Percentiles rank a stretch among this genome's conserved stretches.
Conservation (phyloP, 306 rosid genomes). For the Neltuma alba region DNA sequence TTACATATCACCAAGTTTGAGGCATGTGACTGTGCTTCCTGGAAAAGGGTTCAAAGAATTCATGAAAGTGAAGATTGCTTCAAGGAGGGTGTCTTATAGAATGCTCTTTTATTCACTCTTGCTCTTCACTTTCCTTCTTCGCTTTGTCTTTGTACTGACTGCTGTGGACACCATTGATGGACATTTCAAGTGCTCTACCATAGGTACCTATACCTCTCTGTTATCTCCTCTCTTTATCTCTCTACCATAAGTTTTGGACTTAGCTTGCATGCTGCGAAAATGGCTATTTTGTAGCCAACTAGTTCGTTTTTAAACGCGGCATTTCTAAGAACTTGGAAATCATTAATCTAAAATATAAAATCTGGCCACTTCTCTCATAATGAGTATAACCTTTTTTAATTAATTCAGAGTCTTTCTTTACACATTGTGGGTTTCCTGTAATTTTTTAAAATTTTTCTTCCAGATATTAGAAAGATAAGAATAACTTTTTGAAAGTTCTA, state of each 20-base stretch:
- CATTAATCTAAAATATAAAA: not conserved
- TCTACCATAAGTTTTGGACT: not conserved
- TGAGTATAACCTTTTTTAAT: not conserved
- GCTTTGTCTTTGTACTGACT: slow-evolving; percentile 89
- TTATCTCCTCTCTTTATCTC: not conserved
- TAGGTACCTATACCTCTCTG: slow-evolving; percentile 56
- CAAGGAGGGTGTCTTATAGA: slow-evolving; percentile 75
- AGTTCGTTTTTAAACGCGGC: not conserved
- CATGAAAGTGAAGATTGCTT: slow-evolving; percentile 86
- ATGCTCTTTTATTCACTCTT: slow-evolving; percentile 90
- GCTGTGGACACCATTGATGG: slow-evolving; percentile 93
- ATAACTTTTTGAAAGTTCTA: not conserved
- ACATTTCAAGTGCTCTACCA: slow-evolving; percentile 78
- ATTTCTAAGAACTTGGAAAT: not conserved
- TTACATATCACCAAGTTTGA: slow-evolving; percentile 92
- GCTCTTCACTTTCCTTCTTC: slow-evolving; percentile 91
- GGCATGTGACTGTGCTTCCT: slow-evolving; percentile 89
- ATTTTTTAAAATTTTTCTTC: not conserved
- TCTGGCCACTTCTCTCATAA: not conserved
- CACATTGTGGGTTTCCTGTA: no score
- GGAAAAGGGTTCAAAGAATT: slow-evolving; percentile 91
- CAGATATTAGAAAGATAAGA: not conserved
- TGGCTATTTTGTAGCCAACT: not conserved
- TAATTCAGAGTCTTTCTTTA: not conserved
- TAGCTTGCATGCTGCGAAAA: not conserved